phyloP scores from a whole-genome alignment of 2,329 filamentous ascomycete genomes.

The Fusarium succisae region DNA sequence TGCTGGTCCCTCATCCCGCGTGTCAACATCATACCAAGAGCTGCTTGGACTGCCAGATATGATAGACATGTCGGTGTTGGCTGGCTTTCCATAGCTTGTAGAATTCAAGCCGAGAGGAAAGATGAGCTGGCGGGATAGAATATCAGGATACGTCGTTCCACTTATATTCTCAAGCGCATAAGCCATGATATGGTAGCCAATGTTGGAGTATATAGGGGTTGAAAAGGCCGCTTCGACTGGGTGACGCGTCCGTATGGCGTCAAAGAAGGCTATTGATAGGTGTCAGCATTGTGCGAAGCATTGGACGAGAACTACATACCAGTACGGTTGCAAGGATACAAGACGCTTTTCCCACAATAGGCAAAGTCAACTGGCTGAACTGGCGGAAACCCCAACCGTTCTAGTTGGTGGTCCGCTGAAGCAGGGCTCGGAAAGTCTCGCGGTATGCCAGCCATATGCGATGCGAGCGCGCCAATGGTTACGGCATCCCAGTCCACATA shows the following conservation, averaged over 20 bases:
- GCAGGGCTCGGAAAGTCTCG: not conserved
- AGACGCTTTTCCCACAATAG: not conserved
- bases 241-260: not conserved
- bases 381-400: not conserved
- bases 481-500: not conserved
- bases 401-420: not conserved
- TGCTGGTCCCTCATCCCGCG: not conserved
- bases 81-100: not conserved
- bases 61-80: not conserved
- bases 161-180: not conserved
- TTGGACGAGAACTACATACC: not conserved
- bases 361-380: not conserved
- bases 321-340: not conserved
- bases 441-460: not conserved
- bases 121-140: not conserved
- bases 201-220: not conserved
- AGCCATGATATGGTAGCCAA: not conserved
- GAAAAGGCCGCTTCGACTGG: not conserved
- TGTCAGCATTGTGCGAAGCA: accelerated
- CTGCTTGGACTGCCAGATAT: not conserved
- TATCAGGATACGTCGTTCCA: not conserved
- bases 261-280: not conserved
- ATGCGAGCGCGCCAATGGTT: not conserved
- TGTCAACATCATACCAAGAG: not conserved
- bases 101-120: not conserved